Evolutionary conservation across 441 rosid species (phyloP).

Genomic region (Aleurites moluccanus): DNA sequence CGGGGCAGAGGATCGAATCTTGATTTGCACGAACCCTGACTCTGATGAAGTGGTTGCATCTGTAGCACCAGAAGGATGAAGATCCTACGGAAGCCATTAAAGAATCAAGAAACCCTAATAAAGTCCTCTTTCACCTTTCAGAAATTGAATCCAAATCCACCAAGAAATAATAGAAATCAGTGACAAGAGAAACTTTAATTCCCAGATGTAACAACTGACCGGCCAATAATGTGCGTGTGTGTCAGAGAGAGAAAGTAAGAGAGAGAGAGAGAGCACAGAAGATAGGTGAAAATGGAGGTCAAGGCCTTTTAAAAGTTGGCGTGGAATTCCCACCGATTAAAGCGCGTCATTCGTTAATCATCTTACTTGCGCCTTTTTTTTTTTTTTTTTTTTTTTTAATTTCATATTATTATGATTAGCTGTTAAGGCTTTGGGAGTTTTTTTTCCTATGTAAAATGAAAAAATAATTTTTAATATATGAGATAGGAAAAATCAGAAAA

Average conservation of each 20-base stretch:
- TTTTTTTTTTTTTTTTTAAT: too few species aligned
- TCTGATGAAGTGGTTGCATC: constrained; percentile 60
- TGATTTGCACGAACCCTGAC: constrained; percentile 22
- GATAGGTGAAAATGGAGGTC: neutral
- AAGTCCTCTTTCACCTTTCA: neutral
- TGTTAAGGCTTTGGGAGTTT: too few species aligned
- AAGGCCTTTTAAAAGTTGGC: neutral
- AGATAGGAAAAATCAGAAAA: too few species aligned
- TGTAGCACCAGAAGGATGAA: constrained; percentile 69
- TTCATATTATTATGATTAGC: too few species aligned
- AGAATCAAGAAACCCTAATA: neutral
- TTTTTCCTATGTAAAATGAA: too few species aligned
- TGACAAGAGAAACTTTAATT: neutral
- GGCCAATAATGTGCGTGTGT: neutral
- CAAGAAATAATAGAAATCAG: constrained; percentile 16
- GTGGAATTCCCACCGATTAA: neutral
- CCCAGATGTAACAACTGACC: neutral
- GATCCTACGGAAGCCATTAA: constrained; percentile 37
- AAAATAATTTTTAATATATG: too few species aligned
- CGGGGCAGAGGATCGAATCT: constrained; percentile 44
- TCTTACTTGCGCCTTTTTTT: neutral
- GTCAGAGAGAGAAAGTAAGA: neutral
- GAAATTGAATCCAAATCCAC: too few species aligned
- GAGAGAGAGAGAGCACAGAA: neutral
- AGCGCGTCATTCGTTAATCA: constrained; percentile 7